A percentile compares a stretch with the other conserved stretches of the same genome.
Conservation (phyloP, 768 basidiomycete species). For the Agrocybe chaxingu region DNA sequence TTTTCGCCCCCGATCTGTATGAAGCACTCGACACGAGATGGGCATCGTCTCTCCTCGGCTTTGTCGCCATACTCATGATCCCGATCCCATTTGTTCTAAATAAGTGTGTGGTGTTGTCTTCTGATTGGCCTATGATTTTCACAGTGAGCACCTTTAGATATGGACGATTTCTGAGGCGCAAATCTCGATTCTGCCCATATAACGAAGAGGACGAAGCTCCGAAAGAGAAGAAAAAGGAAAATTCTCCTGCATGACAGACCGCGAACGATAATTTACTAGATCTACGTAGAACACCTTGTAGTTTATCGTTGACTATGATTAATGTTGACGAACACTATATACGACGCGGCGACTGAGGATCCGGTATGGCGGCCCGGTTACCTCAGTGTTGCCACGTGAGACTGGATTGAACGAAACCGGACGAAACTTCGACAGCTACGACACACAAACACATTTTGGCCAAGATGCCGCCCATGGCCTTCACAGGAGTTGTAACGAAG, state of each 20-base stretch:
- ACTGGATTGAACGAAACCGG: too few species aligned
- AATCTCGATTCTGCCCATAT: slow-evolving; percentile 24
- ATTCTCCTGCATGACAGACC: neutral
- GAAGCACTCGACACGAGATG: slow-evolving; percentile 44
- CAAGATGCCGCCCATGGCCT: slow-evolving; percentile 74
- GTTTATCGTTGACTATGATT: too few species aligned
- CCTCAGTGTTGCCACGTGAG: neutral
- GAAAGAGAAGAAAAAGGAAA: neutral
- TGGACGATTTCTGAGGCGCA: slow-evolving; percentile 38
- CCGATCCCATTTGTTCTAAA: slow-evolving; percentile 49
- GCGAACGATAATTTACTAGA: neutral
- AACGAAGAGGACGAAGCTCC: slow-evolving; percentile 9
- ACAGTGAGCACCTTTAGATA: slow-evolving; percentile 24
- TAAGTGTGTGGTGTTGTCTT: slow-evolving; percentile 22
- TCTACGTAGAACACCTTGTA: too few species aligned
- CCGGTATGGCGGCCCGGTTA: neutral
- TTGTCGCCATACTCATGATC: slow-evolving; percentile 45
- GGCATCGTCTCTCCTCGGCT: slow-evolving; percentile 58
- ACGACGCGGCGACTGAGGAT: too few species aligned
- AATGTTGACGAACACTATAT: too few species aligned
- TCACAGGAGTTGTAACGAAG: slow-evolving; percentile 75
- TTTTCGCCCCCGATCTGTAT: slow-evolving; percentile 60
- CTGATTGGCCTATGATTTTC: neutral
- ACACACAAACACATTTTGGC: neutral
- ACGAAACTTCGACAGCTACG: neutral